A percentile compares a stretch with the other conserved stretches of the same genome.
phyloP scores from a whole-genome alignment of 352 stramenopile genomes.

The Phytophthora quininea region DNA sequence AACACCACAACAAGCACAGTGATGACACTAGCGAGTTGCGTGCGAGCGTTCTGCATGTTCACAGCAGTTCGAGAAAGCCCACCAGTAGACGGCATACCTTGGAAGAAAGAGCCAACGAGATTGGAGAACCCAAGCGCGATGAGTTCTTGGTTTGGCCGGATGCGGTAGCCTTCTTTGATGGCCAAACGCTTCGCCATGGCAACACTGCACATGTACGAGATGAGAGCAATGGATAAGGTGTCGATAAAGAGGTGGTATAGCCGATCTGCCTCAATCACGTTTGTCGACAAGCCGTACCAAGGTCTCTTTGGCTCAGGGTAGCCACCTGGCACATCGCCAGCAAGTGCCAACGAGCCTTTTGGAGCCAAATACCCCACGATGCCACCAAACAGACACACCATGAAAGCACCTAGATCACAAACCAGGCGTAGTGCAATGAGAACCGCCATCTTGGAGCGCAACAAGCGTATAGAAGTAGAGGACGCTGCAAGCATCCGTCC shows the following conservation, averaged over 20 bases:
- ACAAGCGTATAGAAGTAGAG: conserved; percentile 32
- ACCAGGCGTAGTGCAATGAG: conserved; percentile 52
- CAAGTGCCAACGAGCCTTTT: conserved; percentile 70
- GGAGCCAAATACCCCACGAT: conserved; percentile 62
- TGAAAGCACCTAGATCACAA: conserved; percentile 68
- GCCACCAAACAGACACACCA: conserved; percentile 84
- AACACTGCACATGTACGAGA: conserved; percentile 94
- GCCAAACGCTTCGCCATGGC: conserved; percentile 89
- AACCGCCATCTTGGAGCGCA: conserved; percentile 37
- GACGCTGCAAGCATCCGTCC: conserved; percentile 39
- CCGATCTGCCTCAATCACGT: conserved; percentile 55
- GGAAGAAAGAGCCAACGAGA: conserved; percentile 87
- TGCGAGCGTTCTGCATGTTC: conserved; percentile 90
- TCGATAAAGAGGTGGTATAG: conserved; percentile 71
- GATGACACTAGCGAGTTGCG: conserved; percentile 89
- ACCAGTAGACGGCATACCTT: conserved; percentile 89
- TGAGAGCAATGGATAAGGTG: conserved; percentile 81
- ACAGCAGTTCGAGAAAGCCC: conserved; percentile 92
- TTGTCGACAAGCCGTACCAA: conserved; percentile 47
- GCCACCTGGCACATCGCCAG: conserved; percentile 79
- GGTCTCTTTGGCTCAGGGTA: conserved; percentile 58
- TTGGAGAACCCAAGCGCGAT: conserved; percentile 92
- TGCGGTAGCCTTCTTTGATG: conserved; percentile 79
- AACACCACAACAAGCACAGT: conserved; percentile 90
- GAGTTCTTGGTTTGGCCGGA: conserved; percentile 89